Percentiles rank a stretch among this genome's conserved stretches.
phyloP scores from a whole-genome alignment of 257 asterid genomes.

The Parsonsia alboflavescens region DNA sequence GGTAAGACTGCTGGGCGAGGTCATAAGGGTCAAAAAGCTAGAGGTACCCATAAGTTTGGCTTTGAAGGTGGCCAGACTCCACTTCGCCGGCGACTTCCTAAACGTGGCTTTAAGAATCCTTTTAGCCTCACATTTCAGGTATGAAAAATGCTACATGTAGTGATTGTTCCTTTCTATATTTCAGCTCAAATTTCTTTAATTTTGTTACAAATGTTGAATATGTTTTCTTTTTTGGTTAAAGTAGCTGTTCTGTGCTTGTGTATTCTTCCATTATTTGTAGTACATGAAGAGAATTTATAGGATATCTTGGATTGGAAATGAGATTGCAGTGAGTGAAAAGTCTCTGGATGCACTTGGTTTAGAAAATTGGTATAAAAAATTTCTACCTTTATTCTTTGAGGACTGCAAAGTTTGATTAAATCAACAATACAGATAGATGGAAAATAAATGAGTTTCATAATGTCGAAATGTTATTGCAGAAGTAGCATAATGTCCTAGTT shows the following conservation, averaged over 20 bases:
- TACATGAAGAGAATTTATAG: not conserved
- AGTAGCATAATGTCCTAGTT: not conserved
- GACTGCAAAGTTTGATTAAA: not conserved
- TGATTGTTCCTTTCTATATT: not conserved
- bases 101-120: slow-evolving; percentile 87
- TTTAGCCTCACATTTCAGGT: slow-evolving; percentile 91
- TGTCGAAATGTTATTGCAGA: not conserved
- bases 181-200: not conserved
- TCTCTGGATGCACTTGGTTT: not conserved
- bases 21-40: slow-evolving; percentile 92
- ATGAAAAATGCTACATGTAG: not conserved
- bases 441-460: not conserved
- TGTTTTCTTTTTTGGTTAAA: not conserved
- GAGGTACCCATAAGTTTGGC: slow-evolving; percentile 80
- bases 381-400: not conserved
- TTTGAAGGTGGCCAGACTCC: slow-evolving; percentile 99
- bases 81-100: slow-evolving; percentile 83
- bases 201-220: not conserved
- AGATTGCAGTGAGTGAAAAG: not conserved
- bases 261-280: not conserved
- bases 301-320: not conserved
- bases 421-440: not conserved
- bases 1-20: slow-evolving; percentile 98
- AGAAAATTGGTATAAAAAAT: not conserved
- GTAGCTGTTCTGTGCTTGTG: not conserved